Evolutionary conservation across 306 rosid species (phyloP).

Genomic region (Styphnolobium japonicum): DNA sequence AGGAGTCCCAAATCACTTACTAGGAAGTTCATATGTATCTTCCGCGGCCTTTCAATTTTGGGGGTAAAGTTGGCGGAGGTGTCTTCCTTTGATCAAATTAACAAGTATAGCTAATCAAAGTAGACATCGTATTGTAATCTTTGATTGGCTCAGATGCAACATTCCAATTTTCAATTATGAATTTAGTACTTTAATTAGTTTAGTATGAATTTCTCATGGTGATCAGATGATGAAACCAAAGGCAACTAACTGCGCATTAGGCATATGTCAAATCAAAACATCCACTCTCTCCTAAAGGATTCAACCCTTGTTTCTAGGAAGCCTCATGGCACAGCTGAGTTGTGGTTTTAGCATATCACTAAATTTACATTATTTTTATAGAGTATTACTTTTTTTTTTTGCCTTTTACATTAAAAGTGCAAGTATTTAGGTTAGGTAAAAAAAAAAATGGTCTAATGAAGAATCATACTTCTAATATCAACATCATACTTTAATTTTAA

Average conservation of each 20-base stretch:
- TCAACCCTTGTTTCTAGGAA: conserved; percentile 8
- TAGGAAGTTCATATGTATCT: conserved; percentile 26
- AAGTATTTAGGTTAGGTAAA: too few species aligned
- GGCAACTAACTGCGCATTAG: background rate
- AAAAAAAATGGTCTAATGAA: too few species aligned
- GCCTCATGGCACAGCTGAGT: background rate
- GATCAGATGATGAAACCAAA: background rate
- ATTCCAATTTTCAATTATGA: background rate
- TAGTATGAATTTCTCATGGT: background rate
- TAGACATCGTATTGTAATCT: background rate
- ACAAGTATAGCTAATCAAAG: background rate
- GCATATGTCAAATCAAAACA: background rate
- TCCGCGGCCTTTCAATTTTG: conserved; percentile 15
- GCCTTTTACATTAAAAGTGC: too few species aligned
- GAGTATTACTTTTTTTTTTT: too few species aligned
- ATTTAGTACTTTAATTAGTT: too few species aligned
- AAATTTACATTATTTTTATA: too few species aligned
- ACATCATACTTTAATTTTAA: too few species aligned
- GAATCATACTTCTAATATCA: too few species aligned
- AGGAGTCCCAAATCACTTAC: background rate
- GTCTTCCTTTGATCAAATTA: background rate
- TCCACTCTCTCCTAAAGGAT: background rate
- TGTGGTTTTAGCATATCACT: too few species aligned
- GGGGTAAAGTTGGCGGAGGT: background rate
- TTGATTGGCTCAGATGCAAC: background rate